Evolutionary conservation across 257 asterid genomes (phyloP), one percentile per base, ranked within the genome.

Genomic region (Verbena officinalis): DNA sequence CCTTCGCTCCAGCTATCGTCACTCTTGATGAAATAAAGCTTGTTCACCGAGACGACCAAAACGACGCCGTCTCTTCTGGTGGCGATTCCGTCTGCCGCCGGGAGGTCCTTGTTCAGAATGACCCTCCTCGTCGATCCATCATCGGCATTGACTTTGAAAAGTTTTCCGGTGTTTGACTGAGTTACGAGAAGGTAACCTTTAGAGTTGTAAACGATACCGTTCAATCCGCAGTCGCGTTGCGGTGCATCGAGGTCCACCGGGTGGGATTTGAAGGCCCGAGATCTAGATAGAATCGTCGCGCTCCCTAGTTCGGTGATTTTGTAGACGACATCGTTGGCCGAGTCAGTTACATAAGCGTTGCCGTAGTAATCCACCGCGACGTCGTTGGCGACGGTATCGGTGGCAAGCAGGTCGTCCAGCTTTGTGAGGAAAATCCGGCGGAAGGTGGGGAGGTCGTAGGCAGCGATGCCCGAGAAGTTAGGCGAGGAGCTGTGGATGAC

Each of bases 1-100:
- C 94, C 95, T 55, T 81, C 77, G 42, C 82, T 69, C 98, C 98
- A 93, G 58, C 94, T 78, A 22, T 93, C 95, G n/a, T 64, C 77
- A 27, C 97, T 90, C 71, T 77, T 81, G 39, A 90, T 14, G 24
- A 71, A 90, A 27, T 81, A 79, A 65, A 86, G 7, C 67, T 74
- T 90, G 3, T 71, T 67, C 67, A 64, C 77, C 17, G 93, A 83
- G 33, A 84, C 94, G n/a, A 83, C 92, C 79, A 86, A 53, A 15
- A 87, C 77, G 51, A 83, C 84, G 57, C 97, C 97, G 82, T 93
- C 96, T 0, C 48, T 51, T 70, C 97, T 82, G 5, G 64, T 11
- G 69, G 88, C 78, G 10, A 93, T 77, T 14, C 95, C 97, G 7
- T 80, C 95, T 0, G 80, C 86, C 43, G 69, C 94, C 70, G 81